Base-by-base conservation (phyloP, 305 asterid genomes). In the Galium porrigens region DNA sequence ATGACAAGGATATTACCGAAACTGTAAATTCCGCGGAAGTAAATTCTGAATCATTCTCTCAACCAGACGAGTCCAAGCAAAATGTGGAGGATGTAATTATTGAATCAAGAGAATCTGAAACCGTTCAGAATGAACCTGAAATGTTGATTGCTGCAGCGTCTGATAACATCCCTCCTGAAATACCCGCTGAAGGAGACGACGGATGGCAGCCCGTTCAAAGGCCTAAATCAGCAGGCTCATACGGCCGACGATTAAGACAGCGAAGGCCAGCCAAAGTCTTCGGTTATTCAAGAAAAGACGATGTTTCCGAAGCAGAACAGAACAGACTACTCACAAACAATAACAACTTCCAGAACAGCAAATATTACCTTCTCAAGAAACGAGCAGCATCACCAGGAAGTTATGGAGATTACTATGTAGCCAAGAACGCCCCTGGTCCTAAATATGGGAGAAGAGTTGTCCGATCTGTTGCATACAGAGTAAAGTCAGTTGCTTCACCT, bases 191-290 rank as follows among this genome's bases (percentile, higher is more conserved):
- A 80, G 97, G 82, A 65, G 99, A 92, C 75, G 94, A 92, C 11
- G 97, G 95, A 55, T 92, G 99, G 99, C 99, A 89, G 75, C 84
- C 99, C 32, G 99, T 92, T 72, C 96, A 86, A 62, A 83, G 81
- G 70, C 94, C 95, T 66, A 81, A 90, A 78, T 92, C 99, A 52
- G 85, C 94, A 55, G 86, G 97, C 65, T 72, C 74, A 71, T 74
- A 80, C 68, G 89, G 92, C 61, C 83, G 88, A 74, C 81, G 90
- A 57, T 61, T 79, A 63, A 82, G 97, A 84, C 95, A 87, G 76
- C 75, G 94, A 29, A 83, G 94, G 63, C 87, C 79, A 76, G 77
- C 80, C 62, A 92, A 83, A 79, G 79, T 81, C 54, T 63, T 80
- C 71, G 81, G 79, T 72, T 85, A 84, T 81, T 94, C 81, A 78